phyloP scores from a whole-genome alignment of 2,329 filamentous ascomycete genomes.

The Dendrostoma leiphaemia region DNA sequence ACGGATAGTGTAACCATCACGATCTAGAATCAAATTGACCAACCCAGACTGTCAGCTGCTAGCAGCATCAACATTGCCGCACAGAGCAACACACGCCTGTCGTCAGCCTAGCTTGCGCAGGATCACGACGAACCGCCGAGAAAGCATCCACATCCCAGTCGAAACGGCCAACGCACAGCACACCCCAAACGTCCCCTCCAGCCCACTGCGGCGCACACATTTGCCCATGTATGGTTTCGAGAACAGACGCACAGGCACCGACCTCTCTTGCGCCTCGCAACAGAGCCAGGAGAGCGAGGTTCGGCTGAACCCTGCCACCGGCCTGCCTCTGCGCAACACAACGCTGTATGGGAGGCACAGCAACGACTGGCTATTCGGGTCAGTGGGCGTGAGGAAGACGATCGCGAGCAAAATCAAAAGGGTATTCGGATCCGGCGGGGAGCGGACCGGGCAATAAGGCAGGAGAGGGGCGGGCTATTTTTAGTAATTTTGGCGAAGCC shows the following conservation, averaged over 20 bases:
- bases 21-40: no score
- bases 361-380: constrained; percentile 18
- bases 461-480: no score
- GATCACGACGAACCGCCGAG: no score
- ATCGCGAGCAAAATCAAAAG: constrained; percentile 12
- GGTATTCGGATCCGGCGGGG: background rate
- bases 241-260: background rate
- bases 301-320: constrained; percentile 6
- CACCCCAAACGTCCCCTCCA: no score
- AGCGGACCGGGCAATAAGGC: background rate
- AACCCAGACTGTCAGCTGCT: no score
- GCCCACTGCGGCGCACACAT: no score
- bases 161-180: no score
- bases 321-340: constrained; percentile 15
- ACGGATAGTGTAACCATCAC: no score
- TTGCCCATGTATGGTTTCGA: constrained; percentile 14
- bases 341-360: constrained; percentile 14
- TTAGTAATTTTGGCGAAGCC: background rate
- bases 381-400: constrained; percentile 12
- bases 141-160: no score
- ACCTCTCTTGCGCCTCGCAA: background rate
- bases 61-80: no score
- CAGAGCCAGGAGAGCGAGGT: background rate
- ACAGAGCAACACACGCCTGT: no score
- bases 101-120: no score